Base-by-base conservation (phyloP, 495 filamentous ascomycete species). In the Lasiosphaeria ovina region DNA sequence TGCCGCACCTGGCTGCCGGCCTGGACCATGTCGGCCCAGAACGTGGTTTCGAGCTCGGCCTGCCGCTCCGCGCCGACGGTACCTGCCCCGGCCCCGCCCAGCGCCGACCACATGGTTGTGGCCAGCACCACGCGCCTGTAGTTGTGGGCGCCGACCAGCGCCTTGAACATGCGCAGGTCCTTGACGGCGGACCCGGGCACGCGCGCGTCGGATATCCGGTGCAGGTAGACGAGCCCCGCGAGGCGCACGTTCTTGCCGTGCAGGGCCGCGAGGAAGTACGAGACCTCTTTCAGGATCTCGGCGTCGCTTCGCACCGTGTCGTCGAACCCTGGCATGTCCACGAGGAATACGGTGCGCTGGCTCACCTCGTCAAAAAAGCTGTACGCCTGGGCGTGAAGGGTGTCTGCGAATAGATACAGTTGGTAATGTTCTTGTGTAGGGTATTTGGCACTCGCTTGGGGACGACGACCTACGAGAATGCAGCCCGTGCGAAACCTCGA, bases 271-370 rank as follows among this genome's bases (percentile, higher is more conserved):
- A 55, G 35, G 24, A 38, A 34, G 12, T 55, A 34, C 8, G 75
- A 66, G 10, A 82, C 74, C 35, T 78, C 69, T 48, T 62, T 52
- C 17, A 83, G 62, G 6, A 82, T 66, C 36, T 79, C 71, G 3
- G 57, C 60, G 36, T 80, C 77, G 4, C 69, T 68, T 11, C 62
- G 54, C 14, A 12, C 12, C 38, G 38, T 42, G 38, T 42, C 38
- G 50, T 77, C 68, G 54, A 81, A 80, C 4, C 79, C 78, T 3
- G 79, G 76, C 3, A 74, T 79, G 62, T 81, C 79, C 17, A 78
- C 53, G 3, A 74, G 60, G 44, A 50, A 42, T 3, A 42, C 38
- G 38, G 38, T 42, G 38, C 12, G 8, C 38, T 58, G 34, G 69
- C 66, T 3, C 44, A 51, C 12, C 54, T 68, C n/a, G 35, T 61